Conservation (phyloP, 2,329 filamentous ascomycete species). For the Ophiostoma angusticollis region DNA sequence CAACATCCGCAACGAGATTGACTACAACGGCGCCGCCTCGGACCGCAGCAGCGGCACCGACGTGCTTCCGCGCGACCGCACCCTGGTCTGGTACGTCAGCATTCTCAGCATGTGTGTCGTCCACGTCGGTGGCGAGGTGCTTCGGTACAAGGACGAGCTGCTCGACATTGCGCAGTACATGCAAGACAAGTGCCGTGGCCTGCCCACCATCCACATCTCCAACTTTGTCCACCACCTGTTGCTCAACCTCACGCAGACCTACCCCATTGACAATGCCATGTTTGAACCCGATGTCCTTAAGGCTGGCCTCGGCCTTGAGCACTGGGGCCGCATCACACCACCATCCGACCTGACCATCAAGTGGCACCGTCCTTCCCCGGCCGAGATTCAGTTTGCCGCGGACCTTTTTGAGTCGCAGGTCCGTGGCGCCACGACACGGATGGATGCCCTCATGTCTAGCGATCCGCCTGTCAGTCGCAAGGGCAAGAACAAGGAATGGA, state of each 20-base stretch:
- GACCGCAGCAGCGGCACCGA: conserved; percentile 88
- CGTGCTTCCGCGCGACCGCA: conserved; percentile 82
- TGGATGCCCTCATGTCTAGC: conserved; percentile 69
- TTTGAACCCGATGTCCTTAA: conserved; percentile 68
- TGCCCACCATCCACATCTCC: conserved; percentile 89
- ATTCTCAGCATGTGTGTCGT: conserved; percentile 98
- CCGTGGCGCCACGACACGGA: conserved; percentile 57
- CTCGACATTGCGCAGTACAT: conserved; percentile 89
- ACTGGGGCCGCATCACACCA: conserved; percentile 74
- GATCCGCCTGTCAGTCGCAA: conserved; percentile 74
- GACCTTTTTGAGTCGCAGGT: conserved; percentile 80
- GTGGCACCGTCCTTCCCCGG: conserved; percentile 75
- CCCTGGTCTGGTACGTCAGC: conserved; percentile 91
- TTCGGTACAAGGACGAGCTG: conserved; percentile 79
- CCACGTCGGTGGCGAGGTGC: conserved; percentile 79
- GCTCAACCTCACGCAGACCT: conserved; percentile 87
- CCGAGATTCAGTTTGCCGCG: conserved; percentile 79
- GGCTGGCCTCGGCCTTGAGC: conserved; percentile 57
- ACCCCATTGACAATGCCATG: conserved; percentile 77
- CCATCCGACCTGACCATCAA: conserved; percentile 68
- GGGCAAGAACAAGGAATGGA: conserved; percentile 97
- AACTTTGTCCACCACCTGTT: conserved; percentile 96
- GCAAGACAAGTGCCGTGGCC: conserved; percentile 88
- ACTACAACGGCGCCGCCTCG: conserved; percentile 89
- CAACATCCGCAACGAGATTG: conserved; percentile 91